Evolutionary conservation across 768 basidiomycete species (phyloP).

Genomic region (Daedaleopsis nitida): DNA sequence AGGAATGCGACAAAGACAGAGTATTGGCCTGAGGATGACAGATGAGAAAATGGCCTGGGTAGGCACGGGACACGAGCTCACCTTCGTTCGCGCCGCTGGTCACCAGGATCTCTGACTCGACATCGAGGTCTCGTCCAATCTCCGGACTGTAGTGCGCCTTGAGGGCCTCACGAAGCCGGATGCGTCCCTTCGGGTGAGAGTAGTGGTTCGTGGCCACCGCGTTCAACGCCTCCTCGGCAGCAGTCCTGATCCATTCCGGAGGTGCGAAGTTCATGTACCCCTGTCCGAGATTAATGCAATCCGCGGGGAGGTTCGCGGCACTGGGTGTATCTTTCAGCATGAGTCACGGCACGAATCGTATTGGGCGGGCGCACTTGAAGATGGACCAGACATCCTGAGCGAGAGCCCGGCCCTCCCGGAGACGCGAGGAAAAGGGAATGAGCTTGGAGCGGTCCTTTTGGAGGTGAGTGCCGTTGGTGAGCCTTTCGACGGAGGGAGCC

Average conservation of each 20-base stretch:
- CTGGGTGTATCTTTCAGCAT: conserved; percentile 39
- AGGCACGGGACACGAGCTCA: conserved; percentile 30
- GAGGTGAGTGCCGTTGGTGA: conserved; percentile 22
- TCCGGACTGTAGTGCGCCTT: conserved; percentile 73
- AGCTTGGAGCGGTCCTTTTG: conserved; percentile 35
- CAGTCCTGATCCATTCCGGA: conserved; percentile 75
- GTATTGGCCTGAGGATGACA: conserved; percentile 71
- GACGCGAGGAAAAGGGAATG: conserved; percentile 70
- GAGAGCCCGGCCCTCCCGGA: conserved; percentile 74
- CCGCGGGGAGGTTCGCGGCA: conserved; percentile 82
- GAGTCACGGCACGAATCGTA: conserved; percentile 33
- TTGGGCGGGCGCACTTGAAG: conserved; percentile 77
- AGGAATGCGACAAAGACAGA: conserved; percentile 91
- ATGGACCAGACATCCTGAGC: conserved; percentile 91
- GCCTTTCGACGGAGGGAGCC: conserved; percentile 12
- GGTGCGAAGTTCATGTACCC: conserved; percentile 91
- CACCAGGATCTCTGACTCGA: conserved; percentile 87
- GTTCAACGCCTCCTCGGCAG: conserved; percentile 69
- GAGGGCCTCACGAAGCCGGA: conserved; percentile 86
- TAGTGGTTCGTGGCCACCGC: conserved; percentile 77
- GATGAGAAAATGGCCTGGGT: conserved; percentile 10
- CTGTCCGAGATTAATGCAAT: conserved; percentile 95
- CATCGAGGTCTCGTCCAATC: conserved; percentile 70
- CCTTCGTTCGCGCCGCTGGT: conserved; percentile 99
- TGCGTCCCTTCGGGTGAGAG: conserved; percentile 87